Percentiles rank a stretch among this genome's conserved stretches.
phyloP scores from a whole-genome alignment of 768 basidiomycete species.

The Mycena venus region DNA sequence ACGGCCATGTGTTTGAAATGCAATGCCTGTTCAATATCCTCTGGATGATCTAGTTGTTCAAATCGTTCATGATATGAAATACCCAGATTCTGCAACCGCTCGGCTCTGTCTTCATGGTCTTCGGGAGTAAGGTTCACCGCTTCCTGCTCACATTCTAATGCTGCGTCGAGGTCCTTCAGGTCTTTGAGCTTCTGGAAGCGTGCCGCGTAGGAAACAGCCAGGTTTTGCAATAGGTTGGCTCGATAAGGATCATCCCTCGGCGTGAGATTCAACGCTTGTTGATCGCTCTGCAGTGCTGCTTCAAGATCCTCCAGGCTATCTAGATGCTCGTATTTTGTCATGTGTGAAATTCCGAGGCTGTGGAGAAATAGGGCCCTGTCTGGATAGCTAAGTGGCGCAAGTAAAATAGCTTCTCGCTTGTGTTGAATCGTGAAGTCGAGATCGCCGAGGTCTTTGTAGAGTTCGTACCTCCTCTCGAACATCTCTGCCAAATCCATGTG shows the following conservation, averaged over 20 bases:
- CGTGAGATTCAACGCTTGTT: not conserved
- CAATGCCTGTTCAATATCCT: constrained; percentile 7
- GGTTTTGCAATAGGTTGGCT: constrained; percentile 2
- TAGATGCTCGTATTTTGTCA: not conserved
- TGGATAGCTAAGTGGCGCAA: not conserved
- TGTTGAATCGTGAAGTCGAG: not conserved
- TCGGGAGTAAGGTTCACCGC: not conserved
- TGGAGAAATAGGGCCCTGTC: not conserved
- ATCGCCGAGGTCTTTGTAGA: not conserved
- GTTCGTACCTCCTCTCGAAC: constrained; percentile 1
- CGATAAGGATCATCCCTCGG: constrained; percentile 1
- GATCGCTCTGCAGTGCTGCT: not conserved
- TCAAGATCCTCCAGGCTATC: not conserved
- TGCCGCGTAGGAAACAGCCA: constrained; percentile 5
- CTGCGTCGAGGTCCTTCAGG: not conserved
- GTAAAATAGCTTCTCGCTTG: not conserved
- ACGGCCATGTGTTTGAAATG: constrained; percentile 8
- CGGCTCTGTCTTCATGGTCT: not conserved
- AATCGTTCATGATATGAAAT: constrained; percentile 3
- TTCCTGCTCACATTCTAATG: not conserved
- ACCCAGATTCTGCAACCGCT: constrained; percentile 5
- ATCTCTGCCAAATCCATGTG: constrained; percentile 4
- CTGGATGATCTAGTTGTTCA: not conserved
- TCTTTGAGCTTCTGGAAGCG: constrained; percentile 1
- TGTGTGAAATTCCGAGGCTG: not conserved